Evolutionary conservation across 2,329 filamentous ascomycete species (phyloP).

Genomic region (Hymenoscyphus linearis): DNA sequence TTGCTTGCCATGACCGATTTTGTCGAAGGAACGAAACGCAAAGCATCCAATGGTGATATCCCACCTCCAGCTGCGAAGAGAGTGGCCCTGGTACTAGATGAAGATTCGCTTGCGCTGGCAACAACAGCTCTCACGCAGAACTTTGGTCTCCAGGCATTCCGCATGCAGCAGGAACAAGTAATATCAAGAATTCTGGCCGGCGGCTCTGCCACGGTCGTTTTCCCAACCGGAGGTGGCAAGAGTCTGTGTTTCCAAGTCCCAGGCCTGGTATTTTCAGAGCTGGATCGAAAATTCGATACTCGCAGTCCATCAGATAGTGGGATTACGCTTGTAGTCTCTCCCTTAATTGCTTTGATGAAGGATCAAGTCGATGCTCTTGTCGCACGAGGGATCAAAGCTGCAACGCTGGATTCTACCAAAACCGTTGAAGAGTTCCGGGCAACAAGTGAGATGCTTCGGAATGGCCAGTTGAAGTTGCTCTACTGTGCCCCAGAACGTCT

Average conservation of each 20-base stretch:
- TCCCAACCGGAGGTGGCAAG: slow-evolving; percentile 39
- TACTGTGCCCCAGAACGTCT: slow-evolving; percentile 56
- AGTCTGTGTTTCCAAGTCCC: slow-evolving; percentile 40
- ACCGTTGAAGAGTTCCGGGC: slow-evolving; percentile 35
- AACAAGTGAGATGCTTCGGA: slow-evolving; percentile 41
- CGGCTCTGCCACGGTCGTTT: slow-evolving; percentile 39
- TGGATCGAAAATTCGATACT: slow-evolving; percentile 31
- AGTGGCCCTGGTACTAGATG: neutral
- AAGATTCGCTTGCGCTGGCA: slow-evolving; percentile 18
- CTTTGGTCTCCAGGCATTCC: slow-evolving; percentile 40
- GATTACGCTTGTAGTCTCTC: slow-evolving; percentile 52
- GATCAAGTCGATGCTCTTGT: slow-evolving; percentile 53
- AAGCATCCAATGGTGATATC: neutral
- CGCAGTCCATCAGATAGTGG: slow-evolving; percentile 31
- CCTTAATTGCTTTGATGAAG: slow-evolving; percentile 54
- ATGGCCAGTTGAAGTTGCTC: slow-evolving; percentile 46
- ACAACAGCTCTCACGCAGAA: slow-evolving; percentile 33
- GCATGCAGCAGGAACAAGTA: slow-evolving; percentile 41
- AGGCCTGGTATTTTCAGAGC: slow-evolving; percentile 38
- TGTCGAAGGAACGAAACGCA: slow-evolving; percentile 1
- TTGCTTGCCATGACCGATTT: slow-evolving; percentile 9
- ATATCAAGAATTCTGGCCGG: slow-evolving; percentile 40
- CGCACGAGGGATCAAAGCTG: slow-evolving; percentile 45
- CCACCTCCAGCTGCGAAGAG: slow-evolving; percentile 9
- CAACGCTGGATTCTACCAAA: slow-evolving; percentile 52